Conservation (phyloP, 139 green algal genomes). For the Chlamydomonas urium region DNA sequence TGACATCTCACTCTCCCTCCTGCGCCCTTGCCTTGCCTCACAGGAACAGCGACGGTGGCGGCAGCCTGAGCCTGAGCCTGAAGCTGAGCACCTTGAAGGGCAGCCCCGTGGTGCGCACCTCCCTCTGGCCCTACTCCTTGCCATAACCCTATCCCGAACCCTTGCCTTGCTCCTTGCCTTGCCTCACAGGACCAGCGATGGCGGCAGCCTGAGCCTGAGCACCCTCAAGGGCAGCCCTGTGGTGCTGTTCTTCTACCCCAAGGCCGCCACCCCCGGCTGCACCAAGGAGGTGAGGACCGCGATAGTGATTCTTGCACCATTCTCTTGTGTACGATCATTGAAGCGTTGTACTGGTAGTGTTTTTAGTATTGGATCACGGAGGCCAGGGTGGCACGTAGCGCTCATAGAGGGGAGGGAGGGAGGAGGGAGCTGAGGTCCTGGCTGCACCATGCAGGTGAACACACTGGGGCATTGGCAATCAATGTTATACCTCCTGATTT, state of each 20-base stretch:
- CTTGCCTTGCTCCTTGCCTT: not conserved
- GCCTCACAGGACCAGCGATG: slow-evolving; percentile 37
- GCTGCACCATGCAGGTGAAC: no score
- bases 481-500: no score
- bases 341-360: no score
- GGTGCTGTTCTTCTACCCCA: slow-evolving; percentile 68
- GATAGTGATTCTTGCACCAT: no score
- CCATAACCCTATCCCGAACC: not conserved
- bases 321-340: no score
- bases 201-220: slow-evolving; percentile 32
- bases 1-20: not conserved
- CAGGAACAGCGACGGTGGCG: not conserved
- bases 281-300: slow-evolving; percentile 46
- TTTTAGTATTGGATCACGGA: no score
- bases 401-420: no score
- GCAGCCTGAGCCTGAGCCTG: not conserved
- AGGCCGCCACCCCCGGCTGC: slow-evolving; percentile 57
- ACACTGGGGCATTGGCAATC: no score
- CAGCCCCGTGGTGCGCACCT: no score
- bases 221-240: slow-evolving; percentile 49
- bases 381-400: no score
- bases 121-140: not conserved
- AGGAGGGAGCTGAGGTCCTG: no score
- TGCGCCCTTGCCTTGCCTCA: not conserved
- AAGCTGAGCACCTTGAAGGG: no score